Conservation (phyloP, 257 asterid genomes). For the Solanum bulbocastanum region DNA sequence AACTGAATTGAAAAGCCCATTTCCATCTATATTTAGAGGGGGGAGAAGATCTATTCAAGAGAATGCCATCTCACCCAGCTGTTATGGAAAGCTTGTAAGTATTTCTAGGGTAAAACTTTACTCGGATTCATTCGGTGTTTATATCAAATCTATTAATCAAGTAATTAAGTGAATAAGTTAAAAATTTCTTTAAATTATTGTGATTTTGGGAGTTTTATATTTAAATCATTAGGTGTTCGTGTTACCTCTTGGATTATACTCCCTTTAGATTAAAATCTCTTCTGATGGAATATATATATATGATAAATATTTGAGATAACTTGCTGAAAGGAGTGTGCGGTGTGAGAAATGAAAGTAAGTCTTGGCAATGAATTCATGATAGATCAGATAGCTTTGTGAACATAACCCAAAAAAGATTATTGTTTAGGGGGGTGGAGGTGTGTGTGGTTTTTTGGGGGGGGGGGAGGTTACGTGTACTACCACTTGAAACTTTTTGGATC, state of each 20-base stretch:
- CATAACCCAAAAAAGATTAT: no score
- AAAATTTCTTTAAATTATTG: neutral
- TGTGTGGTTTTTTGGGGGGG: no score
- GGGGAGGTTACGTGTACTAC: no score
- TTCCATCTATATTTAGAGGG: neutral
- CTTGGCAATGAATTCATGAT: no score
- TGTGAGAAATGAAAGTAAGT: no score
- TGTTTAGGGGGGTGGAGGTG: neutral
- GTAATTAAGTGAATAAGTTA: neutral
- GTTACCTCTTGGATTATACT: neutral
- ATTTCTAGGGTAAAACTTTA: neutral
- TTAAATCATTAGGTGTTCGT: neutral
- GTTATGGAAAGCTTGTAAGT: neutral
- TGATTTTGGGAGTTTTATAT: neutral
- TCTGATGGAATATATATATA: neutral
- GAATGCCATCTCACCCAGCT: neutral
- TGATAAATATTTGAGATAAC: neutral
- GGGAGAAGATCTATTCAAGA: slow-evolving; percentile 8
- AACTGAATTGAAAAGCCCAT: neutral
- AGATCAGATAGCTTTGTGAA: no score
- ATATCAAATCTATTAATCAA: neutral
- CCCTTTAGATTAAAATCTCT: neutral
- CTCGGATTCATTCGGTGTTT: rapidly evolving
- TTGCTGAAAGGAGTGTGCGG: neutral
- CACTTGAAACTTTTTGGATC: neutral